Evolutionary conservation across 805 yeast genomes (phyloP), one percentile per base, ranked within the genome.

Genomic region (Yarrowia sp.): DNA sequence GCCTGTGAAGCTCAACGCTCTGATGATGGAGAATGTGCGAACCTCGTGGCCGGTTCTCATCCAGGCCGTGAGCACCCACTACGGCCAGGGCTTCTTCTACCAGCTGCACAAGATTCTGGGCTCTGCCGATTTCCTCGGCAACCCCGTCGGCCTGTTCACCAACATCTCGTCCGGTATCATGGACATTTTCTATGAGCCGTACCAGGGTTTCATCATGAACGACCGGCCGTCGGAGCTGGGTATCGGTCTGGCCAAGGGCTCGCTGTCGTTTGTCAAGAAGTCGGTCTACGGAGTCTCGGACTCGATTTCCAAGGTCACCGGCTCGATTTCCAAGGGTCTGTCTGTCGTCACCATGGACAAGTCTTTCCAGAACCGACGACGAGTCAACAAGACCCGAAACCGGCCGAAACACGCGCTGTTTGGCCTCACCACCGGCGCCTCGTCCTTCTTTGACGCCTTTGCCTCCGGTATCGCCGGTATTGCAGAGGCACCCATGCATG

Each of bases 191-290:
- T 95, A 95, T 75, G 98, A 94, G 75, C 99, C 99, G 3, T 95
- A 94, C 74, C 95, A 92, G 75, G 99, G 99, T 0, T 91, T 91
- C 72, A 86, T 94, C 60, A 86, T 95, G 85, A 94, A 90, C 70
- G 99, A 95, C 76, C 81, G 98, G 44, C 99, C 99, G 0, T 97
- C 91, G 74, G 99, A 96, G 72, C 80, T 95, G 46, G 98, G 99
- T 47, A 90, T 95, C 69, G 96, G 97, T 3, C 77, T 95, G 52
- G 99, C 99, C 1, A 94, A 92, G 75, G 99, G 99, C 69, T 97
- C 98, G 0, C 79, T 92, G 70, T 91, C 97, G 77, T 95, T 95
- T 79, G 82, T 96, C 75, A 93, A 94, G 76, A 95, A 95, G 79
- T 90, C 98, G 0, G 94, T 95, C 0, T 96, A 90, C 80, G 98